Percentiles rank a stretch among this genome's conserved stretches.
Evolutionary conservation across 805 yeast species (phyloP).

Genomic region (Wickerhamomyces bisporus): DNA sequence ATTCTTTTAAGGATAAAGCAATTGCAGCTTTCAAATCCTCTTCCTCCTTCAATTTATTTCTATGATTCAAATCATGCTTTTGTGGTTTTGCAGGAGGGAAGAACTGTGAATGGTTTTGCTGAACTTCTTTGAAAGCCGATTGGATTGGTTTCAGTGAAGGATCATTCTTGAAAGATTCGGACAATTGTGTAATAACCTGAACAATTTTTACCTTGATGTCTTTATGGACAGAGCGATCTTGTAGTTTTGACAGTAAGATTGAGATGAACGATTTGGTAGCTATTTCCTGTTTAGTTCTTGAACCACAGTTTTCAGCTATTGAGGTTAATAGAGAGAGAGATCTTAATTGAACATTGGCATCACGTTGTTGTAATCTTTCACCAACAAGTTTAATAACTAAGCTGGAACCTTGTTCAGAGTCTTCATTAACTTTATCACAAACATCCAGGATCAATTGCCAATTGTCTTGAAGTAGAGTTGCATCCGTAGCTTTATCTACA

Average conservation of each 20-base stretch:
- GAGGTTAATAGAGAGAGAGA: constrained; percentile 51
- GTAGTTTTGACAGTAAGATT: constrained; percentile 42
- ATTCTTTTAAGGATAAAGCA: constrained; percentile 51
- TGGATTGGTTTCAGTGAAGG: constrained; percentile 70
- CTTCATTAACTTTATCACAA: constrained; percentile 58
- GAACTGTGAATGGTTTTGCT: constrained; percentile 34
- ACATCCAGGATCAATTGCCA: constrained; percentile 61
- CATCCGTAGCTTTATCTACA: constrained; percentile 52
- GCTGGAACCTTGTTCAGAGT: constrained; percentile 50
- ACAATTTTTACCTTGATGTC: constrained; percentile 61
- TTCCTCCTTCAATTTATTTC: constrained; percentile 59
- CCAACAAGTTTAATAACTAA: constrained; percentile 42
- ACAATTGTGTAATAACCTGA: constrained; percentile 63
- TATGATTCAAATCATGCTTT: constrained; percentile 41
- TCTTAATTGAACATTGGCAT: constrained; percentile 64
- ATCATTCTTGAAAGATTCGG: constrained; percentile 61
- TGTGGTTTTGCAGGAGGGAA: constrained; percentile 53
- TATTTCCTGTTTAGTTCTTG: constrained; percentile 57
- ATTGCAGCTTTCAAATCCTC: constrained; percentile 74
- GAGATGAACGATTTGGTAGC: constrained; percentile 52
- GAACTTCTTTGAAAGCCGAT: constrained; percentile 51
- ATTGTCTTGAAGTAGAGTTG: constrained; percentile 58
- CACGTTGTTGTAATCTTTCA: constrained; percentile 42
- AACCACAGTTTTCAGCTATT: constrained; percentile 74
- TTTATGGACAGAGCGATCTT: constrained; percentile 53